These are phyloP conservation scores for Cryptococcus amylolentus DNA, from an alignment of 1,284 basidiomycete genomes.

Conservation along the genomic window DNA sequence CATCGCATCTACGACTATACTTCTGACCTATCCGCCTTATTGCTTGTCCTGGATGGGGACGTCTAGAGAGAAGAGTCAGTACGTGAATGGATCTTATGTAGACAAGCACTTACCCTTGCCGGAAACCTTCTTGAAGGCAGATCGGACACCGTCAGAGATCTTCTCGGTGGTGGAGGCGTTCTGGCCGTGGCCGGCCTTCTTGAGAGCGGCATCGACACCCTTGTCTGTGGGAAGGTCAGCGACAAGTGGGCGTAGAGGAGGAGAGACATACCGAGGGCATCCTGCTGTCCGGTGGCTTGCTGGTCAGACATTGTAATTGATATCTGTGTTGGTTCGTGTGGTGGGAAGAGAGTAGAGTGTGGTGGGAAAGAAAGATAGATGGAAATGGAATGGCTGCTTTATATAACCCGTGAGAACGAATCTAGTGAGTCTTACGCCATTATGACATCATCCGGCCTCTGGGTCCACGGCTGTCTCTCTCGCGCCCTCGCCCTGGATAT, in stretches of 20 bases:
- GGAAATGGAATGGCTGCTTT: too few relatives aligned
- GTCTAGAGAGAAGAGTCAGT: background rate
- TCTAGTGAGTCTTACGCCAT: too few relatives aligned
- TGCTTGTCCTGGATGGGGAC: slow-evolving; percentile 11
- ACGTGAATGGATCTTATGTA: background rate
- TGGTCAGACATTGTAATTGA: too few relatives aligned
- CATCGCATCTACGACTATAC: background rate
- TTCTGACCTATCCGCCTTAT: background rate
- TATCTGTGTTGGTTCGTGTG: too few relatives aligned
- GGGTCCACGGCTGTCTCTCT: too few relatives aligned
- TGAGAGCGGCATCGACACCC: slow-evolving; percentile 40
- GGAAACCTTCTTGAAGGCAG: background rate
- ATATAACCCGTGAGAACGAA: too few relatives aligned
- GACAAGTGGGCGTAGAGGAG: background rate
- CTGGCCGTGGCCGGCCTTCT: slow-evolving; percentile 41
- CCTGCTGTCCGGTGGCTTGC: slow-evolving; percentile 4
- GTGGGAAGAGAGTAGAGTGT: too few relatives aligned
- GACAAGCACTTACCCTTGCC: background rate
- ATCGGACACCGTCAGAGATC: slow-evolving; percentile 50
- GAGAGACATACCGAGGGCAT: slow-evolving; percentile 4
- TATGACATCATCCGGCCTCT: too few relatives aligned
- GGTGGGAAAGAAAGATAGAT: too few relatives aligned
- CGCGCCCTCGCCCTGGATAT: too few relatives aligned
- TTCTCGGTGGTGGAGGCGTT: slow-evolving; percentile 47
- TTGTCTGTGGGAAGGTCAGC: slow-evolving; percentile 29